phyloP scores from a whole-genome alignment of 164 flowering plant species.

The Chimonanthus salicifolius region DNA sequence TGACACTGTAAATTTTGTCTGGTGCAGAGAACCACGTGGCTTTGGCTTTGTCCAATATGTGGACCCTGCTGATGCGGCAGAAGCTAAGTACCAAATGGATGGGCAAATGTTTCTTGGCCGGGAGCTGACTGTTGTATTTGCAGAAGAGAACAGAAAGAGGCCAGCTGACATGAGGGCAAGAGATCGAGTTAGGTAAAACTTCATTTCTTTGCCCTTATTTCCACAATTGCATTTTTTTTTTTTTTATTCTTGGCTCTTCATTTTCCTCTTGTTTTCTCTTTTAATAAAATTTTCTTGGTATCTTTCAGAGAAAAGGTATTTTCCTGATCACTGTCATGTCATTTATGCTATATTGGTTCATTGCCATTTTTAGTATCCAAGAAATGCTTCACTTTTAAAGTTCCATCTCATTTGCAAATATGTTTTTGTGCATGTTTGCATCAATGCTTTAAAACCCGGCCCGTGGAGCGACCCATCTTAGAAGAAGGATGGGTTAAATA shows the following conservation, averaged over 20 bases:
- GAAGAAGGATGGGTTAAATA: too few relatives aligned
- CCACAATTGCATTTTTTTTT: not conserved
- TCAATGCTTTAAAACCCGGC: too few relatives aligned
- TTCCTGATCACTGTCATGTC: too few relatives aligned
- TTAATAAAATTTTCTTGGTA: too few relatives aligned
- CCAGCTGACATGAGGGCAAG: conserved; percentile 91
- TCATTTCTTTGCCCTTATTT: not conserved
- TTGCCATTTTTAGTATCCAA: not conserved
- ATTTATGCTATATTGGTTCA: too few relatives aligned
- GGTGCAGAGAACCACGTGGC: conserved; percentile 83
- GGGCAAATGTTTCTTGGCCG: conserved; percentile 81
- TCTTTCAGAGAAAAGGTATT: too few relatives aligned
- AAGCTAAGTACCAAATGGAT: conserved; percentile 90
- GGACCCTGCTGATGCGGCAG: conserved; percentile 91
- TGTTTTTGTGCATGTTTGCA: not conserved
- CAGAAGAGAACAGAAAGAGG: conserved; percentile 85
- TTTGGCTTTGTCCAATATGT: conserved; percentile 91
- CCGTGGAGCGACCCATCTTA: too few relatives aligned
- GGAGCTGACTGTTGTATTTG: conserved; percentile 88
- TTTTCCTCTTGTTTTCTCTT: too few relatives aligned
- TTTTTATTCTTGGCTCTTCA: too few relatives aligned
- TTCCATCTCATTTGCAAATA: not conserved
- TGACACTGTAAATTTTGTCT: not conserved
- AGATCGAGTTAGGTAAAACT: conserved; percentile 47
- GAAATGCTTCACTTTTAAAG: not conserved